These are phyloP conservation scores for Naganishia cerealis DNA, from an alignment of 1,284 basidiomycete genomes.

Conservation along the genomic window DNA sequence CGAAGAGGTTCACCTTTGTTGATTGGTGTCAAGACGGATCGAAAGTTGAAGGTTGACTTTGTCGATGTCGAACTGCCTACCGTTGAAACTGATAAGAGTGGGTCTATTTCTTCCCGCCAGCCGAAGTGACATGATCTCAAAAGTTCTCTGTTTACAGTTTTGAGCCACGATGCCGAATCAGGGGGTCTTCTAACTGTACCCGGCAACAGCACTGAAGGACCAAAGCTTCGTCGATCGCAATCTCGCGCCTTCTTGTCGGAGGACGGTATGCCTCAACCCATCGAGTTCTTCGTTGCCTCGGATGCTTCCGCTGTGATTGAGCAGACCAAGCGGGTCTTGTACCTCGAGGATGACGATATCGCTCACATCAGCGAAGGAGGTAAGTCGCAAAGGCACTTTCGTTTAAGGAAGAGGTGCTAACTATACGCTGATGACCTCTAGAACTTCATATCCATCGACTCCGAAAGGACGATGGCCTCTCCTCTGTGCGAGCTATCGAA, in stretches of 20 bases:
- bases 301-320: slow-evolving; percentile 96
- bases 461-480: slow-evolving; percentile 76
- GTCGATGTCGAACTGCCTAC: slow-evolving; percentile 94
- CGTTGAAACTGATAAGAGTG: slow-evolving; percentile 60
- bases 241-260: slow-evolving; percentile 98
- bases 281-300: slow-evolving; percentile 99
- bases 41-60: slow-evolving; percentile 99
- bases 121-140: background rate
- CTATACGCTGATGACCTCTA: slow-evolving; percentile 30
- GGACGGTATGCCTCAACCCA: slow-evolving; percentile 96
- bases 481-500: slow-evolving; percentile 90
- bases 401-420: background rate
- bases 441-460: slow-evolving; percentile 98
- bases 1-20: slow-evolving; percentile 95
- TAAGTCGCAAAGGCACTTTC: slow-evolving; percentile 36
- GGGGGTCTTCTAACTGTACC: slow-evolving; percentile 73
- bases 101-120: slow-evolving; percentile 17
- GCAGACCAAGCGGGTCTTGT: slow-evolving; percentile 98
- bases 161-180: slow-evolving; percentile 37
- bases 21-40: slow-evolving; percentile 99
- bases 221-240: slow-evolving; percentile 89
- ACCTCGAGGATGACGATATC: slow-evolving; percentile 98
- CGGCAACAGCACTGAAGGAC: slow-evolving; percentile 52
- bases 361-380: slow-evolving; percentile 90
- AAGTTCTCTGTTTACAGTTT: background rate